Conservation (phyloP, 2,329 filamentous ascomycete genomes). For the Aureobasidium melanogenum region DNA sequence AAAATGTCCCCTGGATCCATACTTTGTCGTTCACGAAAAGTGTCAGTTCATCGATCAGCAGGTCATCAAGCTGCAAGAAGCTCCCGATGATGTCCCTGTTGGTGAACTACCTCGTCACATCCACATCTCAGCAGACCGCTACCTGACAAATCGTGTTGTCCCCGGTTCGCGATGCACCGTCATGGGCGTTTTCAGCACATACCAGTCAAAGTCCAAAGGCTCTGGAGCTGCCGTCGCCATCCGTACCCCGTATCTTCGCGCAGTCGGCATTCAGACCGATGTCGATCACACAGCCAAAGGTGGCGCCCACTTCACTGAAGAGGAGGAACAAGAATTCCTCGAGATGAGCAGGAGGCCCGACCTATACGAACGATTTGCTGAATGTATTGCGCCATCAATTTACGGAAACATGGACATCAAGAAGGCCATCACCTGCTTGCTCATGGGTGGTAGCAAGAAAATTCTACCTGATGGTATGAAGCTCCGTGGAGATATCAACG, state of each 20-base stretch:
- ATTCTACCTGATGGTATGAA: conserved; percentile 97
- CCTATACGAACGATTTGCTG: conserved; percentile 82
- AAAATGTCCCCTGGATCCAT: conserved; percentile 86
- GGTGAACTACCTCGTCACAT: conserved; percentile 93
- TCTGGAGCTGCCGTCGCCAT: conserved; percentile 81
- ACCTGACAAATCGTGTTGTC: conserved; percentile 90
- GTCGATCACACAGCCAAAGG: conserved; percentile 84
- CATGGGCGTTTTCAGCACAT: conserved; percentile 97
- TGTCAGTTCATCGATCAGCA: conserved; percentile 96
- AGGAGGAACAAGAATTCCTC: conserved; percentile 92
- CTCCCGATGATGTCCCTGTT: conserved; percentile 92
- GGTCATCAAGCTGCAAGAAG: conserved; percentile 95
- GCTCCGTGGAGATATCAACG: conserved; percentile 94
- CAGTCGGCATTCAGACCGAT: conserved; percentile 86
- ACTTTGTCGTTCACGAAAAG: conserved; percentile 90
- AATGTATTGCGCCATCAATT: conserved; percentile 93
- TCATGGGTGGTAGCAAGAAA: conserved; percentile 95
- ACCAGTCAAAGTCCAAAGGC: conserved; percentile 76
- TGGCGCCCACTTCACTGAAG: conserved; percentile 70
- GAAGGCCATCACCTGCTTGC: conserved; percentile 86
- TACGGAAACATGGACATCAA: conserved; percentile 96
- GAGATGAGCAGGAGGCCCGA: conserved; percentile 86
- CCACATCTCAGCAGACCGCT: conserved; percentile 90
- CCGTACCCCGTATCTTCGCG: conserved; percentile 85
- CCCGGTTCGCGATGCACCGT: conserved; percentile 90